phyloP scores from a whole-genome alignment of 805 yeast species.

The Sugiyamaella mastotermitis region DNA sequence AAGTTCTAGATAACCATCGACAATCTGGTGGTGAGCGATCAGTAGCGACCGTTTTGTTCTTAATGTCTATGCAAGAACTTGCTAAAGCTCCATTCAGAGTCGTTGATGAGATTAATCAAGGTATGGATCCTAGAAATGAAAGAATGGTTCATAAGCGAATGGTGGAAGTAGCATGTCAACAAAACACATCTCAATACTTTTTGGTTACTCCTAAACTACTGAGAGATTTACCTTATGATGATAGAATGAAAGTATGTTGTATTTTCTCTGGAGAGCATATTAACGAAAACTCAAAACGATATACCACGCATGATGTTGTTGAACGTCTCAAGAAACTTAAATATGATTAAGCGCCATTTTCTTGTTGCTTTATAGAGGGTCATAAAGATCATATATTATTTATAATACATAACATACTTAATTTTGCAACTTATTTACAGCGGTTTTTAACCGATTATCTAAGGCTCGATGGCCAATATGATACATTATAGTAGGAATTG shows the following conservation, averaged over 20 bases:
- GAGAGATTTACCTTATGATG: conserved; percentile 69
- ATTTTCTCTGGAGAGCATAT: conserved; percentile 50
- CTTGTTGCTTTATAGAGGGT: not conserved
- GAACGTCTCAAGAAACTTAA: not conserved
- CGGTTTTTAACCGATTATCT: too few relatives aligned
- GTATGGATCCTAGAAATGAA: conserved; percentile 95
- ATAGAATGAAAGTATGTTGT: conserved; percentile 78
- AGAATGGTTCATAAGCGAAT: conserved; percentile 76
- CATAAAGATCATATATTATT: not conserved
- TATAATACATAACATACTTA: not conserved
- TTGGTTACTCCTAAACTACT: conserved; percentile 88
- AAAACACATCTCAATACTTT: conserved; percentile 71
- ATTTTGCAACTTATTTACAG: conserved; percentile 9
- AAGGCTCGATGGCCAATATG: too few relatives aligned
- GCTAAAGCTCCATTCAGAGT: conserved; percentile 88
- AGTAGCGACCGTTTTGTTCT: conserved; percentile 83
- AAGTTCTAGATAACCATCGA: conserved; percentile 71
- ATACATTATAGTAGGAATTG: conserved; percentile 50
- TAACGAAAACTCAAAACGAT: not conserved
- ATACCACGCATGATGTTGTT: not conserved
- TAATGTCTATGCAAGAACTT: conserved; percentile 84
- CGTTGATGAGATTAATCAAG: conserved; percentile 97
- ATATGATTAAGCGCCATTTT: not conserved
- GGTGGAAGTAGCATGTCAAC: conserved; percentile 74
- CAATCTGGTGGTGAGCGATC: conserved; percentile 99